Evolutionary conservation across 1,139 yeast genomes (phyloP), one percentile per base, ranked within the genome.

Genomic region (Magnusiomyces suaveolens): DNA sequence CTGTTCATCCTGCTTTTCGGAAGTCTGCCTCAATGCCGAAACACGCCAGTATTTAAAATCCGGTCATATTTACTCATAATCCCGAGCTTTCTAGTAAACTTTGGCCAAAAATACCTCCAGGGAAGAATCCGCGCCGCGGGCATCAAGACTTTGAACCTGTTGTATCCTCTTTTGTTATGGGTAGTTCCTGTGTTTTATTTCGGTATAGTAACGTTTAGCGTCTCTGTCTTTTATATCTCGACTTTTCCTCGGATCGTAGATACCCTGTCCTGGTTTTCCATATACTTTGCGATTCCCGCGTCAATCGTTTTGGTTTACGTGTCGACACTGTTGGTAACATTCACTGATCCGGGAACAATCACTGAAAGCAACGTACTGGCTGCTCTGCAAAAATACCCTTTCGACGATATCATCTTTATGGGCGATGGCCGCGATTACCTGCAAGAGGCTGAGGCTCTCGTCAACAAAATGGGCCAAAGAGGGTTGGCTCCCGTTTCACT

Each of bases 321-420:
- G 0, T 58, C 75, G 4, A 73, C 83, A 44, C 66, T 75, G 20
- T 57, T 76, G 51, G 78, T 83, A 1, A 74, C 76, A 0, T 74
- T 77, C 53, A 69, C 77, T 0, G 78, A 80, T 60, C 90, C 95
- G 0, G 90, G 89, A 0, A 59, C 58, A 2, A 58, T 77, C 29
- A 65, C 65, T 20, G 53, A 57, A 21, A 52, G 57, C 12, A 69
- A 65, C 54, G 66, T 66, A 46, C 54, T 48, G 48, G 64, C 50
- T 52, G 68, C 60, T 41, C 62, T 61, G 57, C 52, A 54, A 54
- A 63, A 55, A 59, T 78, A 77, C 61, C 67, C 67, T 1, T 75
- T 69, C 59, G 89, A 89, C 66, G 73, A 76, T 21, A 67, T 87
- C 43, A 52, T 56, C 3, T 56, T 56, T 39, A 29, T 48, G 23